Base-by-base conservation (phyloP, 2,329 filamentous ascomycete genomes). In the Orbilia oligospora region DNA sequence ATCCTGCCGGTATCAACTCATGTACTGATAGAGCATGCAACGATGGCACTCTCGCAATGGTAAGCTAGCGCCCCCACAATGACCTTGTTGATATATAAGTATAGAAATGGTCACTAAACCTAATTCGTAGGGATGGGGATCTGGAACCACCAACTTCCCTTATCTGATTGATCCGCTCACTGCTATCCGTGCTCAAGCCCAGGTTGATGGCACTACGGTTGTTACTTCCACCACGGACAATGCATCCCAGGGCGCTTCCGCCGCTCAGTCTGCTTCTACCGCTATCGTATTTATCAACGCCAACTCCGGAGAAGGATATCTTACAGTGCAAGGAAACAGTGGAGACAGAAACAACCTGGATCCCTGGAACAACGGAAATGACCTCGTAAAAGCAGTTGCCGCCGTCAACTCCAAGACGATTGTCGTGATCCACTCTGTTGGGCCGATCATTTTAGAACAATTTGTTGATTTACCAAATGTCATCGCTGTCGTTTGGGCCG, bases 291-390 rank as follows among this genome's bases (percentile, higher is more conserved):
- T 98, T 82, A 94, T 93, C 82, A 97, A 97, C 81, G 91, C 94
- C 14, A 88, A 94, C 83, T 89, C 91, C 2, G 95, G 95, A 67
- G 96, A 98, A 85, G 75, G 93, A 5, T 97, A 89, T 85, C 93
- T 98, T 82, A 88, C 86, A 30, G 89, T 97, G 0, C 95, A 94
- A 80, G 91, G 90, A 68, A 97, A 97, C 83, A 86, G 88, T 76
- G 96, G 96, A 73, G 95, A 98, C 84, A 91, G 96, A 67, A 94
- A 94, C 82, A 97, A 99, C 85, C 87, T 99, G 44, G 97, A 94
- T 0, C 87, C 97, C 0, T 98, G 95, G 95, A 88, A 91, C 77
- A 88, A 90, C 75, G 94, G 93, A 48, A 93, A 98, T 67, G 87
- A 88, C 0, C 86, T 98, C 70, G 92, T 98, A 85, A 88, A 92